Base-by-base conservation (phyloP, 2,329 filamentous ascomycete species). In the Fusarium sp. region DNA sequence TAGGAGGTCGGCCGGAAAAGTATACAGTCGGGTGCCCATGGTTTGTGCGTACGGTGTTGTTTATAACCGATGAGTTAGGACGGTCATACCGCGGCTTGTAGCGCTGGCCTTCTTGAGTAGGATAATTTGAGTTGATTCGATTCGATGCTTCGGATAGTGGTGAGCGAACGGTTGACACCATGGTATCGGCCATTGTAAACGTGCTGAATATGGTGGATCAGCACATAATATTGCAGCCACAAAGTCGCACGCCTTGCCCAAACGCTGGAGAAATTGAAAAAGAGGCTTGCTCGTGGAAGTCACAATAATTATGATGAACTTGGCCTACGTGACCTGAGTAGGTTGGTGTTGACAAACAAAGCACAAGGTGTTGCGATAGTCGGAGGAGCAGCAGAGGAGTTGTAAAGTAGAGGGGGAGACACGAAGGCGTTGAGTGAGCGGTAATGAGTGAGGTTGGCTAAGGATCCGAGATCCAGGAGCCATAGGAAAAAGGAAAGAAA, bases 101-200 rank as follows among this genome's bases (percentile, higher is more conserved):
- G 31, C 68, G 65, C 35, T 79, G 77, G 26, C 73, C 62, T 35
- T 81, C 75, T 51, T 75, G 63, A 54, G 73, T 60, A 42, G 78
- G 75, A 66, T 79, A 79, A 24, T 79, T 77, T 31, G 84, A 83
- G 74, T 87, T 88, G 72, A 85, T 80, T 71, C 86, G 83, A 68
- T 84, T 81, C 31, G 82, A 83, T 28, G 85, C 85, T 77, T 88
- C 86, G 38, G 81, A 82, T 48, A 88, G 79, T 47, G 86, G 86
- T 58, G 80, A 76, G 62, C 83, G 83, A 60, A 70, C 58, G 59
- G 74, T 78, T 66, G 78, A 74, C 73, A 76, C 76, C 69, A 75
- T 75, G 41, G 71, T 71, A 51, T 83, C 81, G 60, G 82, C 76
- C 79, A 81, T 81, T 70, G 39, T 79, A 55, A 73, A 65, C 60